Percentiles rank a stretch among this genome's conserved stretches.
phyloP scores from a whole-genome alignment of 768 basidiomycete genomes.

The Leucosporidium yakuticum region DNA sequence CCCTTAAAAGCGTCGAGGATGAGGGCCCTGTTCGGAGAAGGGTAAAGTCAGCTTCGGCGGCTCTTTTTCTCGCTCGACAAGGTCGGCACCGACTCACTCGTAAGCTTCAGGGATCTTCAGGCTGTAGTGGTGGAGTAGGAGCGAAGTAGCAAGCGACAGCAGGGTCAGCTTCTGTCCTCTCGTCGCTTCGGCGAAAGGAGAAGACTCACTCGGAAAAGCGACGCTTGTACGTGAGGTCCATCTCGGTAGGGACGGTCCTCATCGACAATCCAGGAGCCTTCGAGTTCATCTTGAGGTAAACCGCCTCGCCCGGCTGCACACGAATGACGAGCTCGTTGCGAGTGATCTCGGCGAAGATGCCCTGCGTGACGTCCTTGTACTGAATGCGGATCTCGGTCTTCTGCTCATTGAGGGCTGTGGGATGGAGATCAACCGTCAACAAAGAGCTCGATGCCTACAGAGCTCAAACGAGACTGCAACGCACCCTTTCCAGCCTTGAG shows the following conservation, averaged over 20 bases:
- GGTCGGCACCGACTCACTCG: no score
- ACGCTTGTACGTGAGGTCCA: conserved; percentile 97
- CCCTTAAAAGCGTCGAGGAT: conserved; percentile 93
- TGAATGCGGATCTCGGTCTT: conserved; percentile 98
- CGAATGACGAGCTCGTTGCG: conserved; percentile 97
- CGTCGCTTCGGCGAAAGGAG: neutral
- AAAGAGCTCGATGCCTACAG: neutral
- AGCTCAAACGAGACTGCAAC: conserved; percentile 36
- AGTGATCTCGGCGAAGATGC: conserved; percentile 92
- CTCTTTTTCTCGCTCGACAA: no score
- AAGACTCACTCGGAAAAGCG: conserved; percentile 66
- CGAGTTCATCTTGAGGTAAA: conserved; percentile 93
- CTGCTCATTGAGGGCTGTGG: conserved; percentile 84
- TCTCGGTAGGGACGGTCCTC: conserved; percentile 86
- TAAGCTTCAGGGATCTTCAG: conserved; percentile 83
- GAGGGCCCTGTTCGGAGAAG: conserved; percentile 56
- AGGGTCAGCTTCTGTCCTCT: no score
- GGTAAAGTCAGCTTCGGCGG: no score
- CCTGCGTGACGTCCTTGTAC: conserved; percentile 93
- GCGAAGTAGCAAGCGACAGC: neutral
- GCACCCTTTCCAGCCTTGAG: conserved; percentile 95
- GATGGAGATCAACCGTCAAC: neutral
- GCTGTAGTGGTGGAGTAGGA: no score
- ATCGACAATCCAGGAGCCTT: conserved; percentile 89
- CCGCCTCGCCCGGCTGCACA: conserved; percentile 86